Evolutionary conservation across 768 basidiomycete genomes (phyloP), one percentile per base, ranked within the genome.

Genomic region (Daedaleopsis sinensis): DNA sequence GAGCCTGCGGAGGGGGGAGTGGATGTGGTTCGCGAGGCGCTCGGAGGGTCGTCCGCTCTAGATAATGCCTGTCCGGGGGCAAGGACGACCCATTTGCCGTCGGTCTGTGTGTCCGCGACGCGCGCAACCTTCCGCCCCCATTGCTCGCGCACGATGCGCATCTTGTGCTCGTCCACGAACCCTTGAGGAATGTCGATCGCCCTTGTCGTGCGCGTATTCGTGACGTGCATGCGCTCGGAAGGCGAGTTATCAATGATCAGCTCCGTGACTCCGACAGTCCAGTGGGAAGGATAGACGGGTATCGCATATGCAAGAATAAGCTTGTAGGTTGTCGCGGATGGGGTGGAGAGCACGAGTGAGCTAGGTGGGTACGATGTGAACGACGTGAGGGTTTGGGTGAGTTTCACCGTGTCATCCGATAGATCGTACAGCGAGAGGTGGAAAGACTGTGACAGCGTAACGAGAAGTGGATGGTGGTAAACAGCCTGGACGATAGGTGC

Each of bases 51-150:
- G 47, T 7, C 66, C 44, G 54, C 62, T 59, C 23, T 70, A 66
- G n/a, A 67, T 27, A 18, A 64, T 46, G 19, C 63, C 21, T 72
- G 70, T 18, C 81, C 85, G 15, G 90, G 85, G 15, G 88, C 91
- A 51, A 93, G 79, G 13, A 93, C 87, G 58, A 84, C 86, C 89
- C 90, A 94, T 79, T 91, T 93, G 10, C 92, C 92, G 68, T 93
- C 92, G 6, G 92, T 91, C 67, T 91, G 87, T 16, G 83, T 87
- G 65, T 86, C 88, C n/a, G 87, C 83, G 35, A 94, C 86, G 13
- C 79, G 77, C 47, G 77, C 75, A 19, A 93, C 82, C 72, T 91
- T 93, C 59, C 91, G 88, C 32, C 82, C 80, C 88, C 90, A 92
- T 64, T 93, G 92, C 65, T 89, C 87, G 38, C 84, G 84, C 78